Conservation (phyloP, 805 yeast species). For the Lachancea thermotolerans region DNA sequence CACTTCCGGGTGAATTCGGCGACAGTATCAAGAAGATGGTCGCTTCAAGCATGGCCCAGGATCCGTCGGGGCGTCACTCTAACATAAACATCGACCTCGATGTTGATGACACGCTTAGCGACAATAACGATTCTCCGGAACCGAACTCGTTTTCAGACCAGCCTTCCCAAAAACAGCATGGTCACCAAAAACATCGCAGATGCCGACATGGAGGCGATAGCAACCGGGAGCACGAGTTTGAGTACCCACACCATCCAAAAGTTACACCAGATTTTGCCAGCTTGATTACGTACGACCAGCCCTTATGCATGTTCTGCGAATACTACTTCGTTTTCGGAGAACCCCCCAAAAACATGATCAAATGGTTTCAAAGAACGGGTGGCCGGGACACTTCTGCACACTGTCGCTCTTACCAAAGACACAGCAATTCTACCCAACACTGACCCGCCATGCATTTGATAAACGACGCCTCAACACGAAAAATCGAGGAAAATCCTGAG, state of each 20-base stretch:
- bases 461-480: no score
- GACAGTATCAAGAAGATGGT: slow-evolving; percentile 6
- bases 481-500: no score
- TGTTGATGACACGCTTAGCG: neutral
- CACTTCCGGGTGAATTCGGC: slow-evolving; percentile 5
- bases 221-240: neutral
- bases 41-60: slow-evolving; percentile 3
- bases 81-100: slow-evolving; percentile 3
- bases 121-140: neutral
- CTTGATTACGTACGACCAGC: slow-evolving; percentile 4
- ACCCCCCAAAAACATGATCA: slow-evolving; percentile 45
- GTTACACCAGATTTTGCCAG: slow-evolving; percentile 4
- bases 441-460: neutral
- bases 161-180: neutral
- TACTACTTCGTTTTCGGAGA: slow-evolving; percentile 45
- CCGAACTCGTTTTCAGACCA: neutral
- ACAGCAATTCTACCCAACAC: neutral
- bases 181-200: neutral
- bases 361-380: slow-evolving; percentile 38
- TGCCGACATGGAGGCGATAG: neutral
- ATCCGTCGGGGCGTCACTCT: neutral
- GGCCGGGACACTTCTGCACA: slow-evolving; percentile 9
- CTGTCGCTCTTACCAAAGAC: neutral
- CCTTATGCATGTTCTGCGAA: slow-evolving; percentile 44
- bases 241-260: slow-evolving; percentile 4